Percentiles rank a stretch among this genome's conserved stretches.
phyloP scores from a whole-genome alignment of 768 basidiomycete genomes.

The Cystofilobasidium capitatum region DNA sequence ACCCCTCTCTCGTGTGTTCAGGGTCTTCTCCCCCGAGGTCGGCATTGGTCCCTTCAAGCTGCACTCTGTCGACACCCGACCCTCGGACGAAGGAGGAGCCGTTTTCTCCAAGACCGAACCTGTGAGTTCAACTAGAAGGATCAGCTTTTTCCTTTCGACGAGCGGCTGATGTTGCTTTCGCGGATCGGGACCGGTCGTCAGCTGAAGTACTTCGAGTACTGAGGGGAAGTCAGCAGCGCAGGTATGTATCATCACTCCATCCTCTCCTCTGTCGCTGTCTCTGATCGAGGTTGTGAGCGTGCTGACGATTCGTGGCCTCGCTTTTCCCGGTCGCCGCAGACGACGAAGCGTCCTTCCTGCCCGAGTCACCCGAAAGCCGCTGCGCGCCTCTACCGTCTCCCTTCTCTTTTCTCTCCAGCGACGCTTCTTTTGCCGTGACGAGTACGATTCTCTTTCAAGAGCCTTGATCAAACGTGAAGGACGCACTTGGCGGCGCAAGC shows the following conservation, averaged over 20 bases:
- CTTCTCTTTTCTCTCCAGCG: too few species aligned
- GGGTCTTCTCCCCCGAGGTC: constrained; percentile 7
- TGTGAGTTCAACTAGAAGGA: constrained; percentile 21
- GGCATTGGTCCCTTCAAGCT: constrained; percentile 24
- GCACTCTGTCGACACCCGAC: constrained; percentile 39
- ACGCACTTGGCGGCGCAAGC: too few species aligned
- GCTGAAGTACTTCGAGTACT: constrained; percentile 20
- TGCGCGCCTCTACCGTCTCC: too few species aligned
- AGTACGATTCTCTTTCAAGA: too few species aligned
- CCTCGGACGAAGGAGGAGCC: constrained; percentile 35
- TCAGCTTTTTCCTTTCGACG: not conserved
- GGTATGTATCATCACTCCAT: not conserved
- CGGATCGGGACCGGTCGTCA: not conserved
- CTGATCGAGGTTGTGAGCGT: not conserved
- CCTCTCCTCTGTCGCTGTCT: not conserved
- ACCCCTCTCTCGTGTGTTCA: not conserved
- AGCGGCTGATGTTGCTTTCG: not conserved
- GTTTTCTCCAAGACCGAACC: constrained; percentile 35
- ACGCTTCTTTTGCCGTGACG: too few species aligned
- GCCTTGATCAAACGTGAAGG: too few species aligned
- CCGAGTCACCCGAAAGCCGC: too few species aligned
- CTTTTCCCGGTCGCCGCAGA: too few species aligned
- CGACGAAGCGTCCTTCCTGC: too few species aligned
- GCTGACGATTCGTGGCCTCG: too few species aligned
- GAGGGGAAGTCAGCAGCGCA: not conserved